Percentiles rank a stretch among this genome's conserved stretches.
Evolutionary conservation across 2,329 filamentous ascomycete genomes (phyloP).

Genomic region (Pezicula carpinea): DNA sequence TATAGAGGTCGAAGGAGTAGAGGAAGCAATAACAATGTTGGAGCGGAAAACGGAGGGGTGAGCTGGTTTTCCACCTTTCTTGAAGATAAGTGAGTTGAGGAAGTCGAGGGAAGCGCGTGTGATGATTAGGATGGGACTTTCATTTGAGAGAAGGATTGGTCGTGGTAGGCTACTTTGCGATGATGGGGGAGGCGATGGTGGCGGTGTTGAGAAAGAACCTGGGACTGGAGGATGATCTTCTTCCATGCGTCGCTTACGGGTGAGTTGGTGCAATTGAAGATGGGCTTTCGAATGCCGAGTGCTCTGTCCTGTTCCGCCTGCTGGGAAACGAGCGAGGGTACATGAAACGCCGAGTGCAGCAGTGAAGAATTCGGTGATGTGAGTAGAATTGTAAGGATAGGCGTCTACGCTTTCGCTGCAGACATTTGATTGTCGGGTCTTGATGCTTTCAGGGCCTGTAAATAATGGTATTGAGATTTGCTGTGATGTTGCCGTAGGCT

Average conservation of each 20-base stretch:
- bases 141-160: conserved; percentile 80
- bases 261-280: conserved; percentile 52
- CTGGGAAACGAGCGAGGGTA: conserved; percentile 76
- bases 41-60: conserved; percentile 77
- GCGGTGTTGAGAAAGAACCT: conserved; percentile 47
- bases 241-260: conserved; percentile 7
- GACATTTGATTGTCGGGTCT: neutral
- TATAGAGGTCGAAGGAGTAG: conserved; percentile 31
- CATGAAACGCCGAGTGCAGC: conserved; percentile 72
- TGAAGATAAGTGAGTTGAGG: conserved; percentile 68
- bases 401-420: conserved; percentile 2
- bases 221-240: conserved; percentile 34
- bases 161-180: conserved; percentile 40
- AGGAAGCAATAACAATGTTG: conserved; percentile 69
- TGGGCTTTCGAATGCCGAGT: conserved; percentile 69
- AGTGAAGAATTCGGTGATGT: conserved; percentile 74
- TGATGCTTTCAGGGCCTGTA: conserved; percentile 45
- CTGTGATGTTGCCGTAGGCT: conserved; percentile 19
- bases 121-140: conserved; percentile 86
- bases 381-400: neutral
- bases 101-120: conserved; percentile 73
- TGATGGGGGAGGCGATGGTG: conserved; percentile 53
- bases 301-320: conserved; percentile 53
- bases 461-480: conserved; percentile 59
- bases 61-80: conserved; percentile 58